Evolutionary conservation across 805 yeast species (phyloP), one percentile per base, ranked within the genome.

Genomic region (Saccharomycopsis sp.): DNA sequence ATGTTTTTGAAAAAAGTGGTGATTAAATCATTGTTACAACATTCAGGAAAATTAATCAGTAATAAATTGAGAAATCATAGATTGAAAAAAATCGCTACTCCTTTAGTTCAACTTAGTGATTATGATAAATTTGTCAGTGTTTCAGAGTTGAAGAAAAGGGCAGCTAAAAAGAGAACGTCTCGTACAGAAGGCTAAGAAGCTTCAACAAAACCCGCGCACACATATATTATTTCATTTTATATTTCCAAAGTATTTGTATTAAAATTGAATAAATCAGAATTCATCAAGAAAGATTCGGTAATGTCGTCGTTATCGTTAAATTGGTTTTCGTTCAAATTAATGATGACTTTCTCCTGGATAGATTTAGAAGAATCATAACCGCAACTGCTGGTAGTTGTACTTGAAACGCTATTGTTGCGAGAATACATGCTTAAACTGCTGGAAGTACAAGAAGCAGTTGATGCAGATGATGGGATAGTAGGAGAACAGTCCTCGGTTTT

Each of bases 31-130:
- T 60, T 82, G 17, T 53, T 82, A 43, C 68, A 67, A 38, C 87
- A 83, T 54, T 72, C 89, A 0, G 96, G 95, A 2, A 77, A 81
- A 47, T 74, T 90, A 41, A 58, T 89, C 28, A 79, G 83, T n/a
- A 86, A 86, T 58, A 87, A 85, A 61, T 64, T 90, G 28, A 66
- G 66, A 46, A 41, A 47, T 9, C 62, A 59, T 52, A 60, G 58
- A 36, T 52, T 47, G 17, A 58, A 58, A 32, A 59, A 56, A 40
- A 50, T 45, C 2, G 27, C 13, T 4, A 38, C 24, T 17, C 42
- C 43, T 5, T 44, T 64, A 26, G 51, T 57, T 11, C 69, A 65
- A 53, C 54, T 65, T 17, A 51, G 64, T 1, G 54, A 58, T 29
- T 65, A 65, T 52, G 58, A 56, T 14, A 50, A 58, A 23, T 65